Evolutionary conservation across 352 stramenopile genomes (phyloP), one percentile per base, ranked within the genome.

Genomic region (Phytophthora ohioensis): DNA sequence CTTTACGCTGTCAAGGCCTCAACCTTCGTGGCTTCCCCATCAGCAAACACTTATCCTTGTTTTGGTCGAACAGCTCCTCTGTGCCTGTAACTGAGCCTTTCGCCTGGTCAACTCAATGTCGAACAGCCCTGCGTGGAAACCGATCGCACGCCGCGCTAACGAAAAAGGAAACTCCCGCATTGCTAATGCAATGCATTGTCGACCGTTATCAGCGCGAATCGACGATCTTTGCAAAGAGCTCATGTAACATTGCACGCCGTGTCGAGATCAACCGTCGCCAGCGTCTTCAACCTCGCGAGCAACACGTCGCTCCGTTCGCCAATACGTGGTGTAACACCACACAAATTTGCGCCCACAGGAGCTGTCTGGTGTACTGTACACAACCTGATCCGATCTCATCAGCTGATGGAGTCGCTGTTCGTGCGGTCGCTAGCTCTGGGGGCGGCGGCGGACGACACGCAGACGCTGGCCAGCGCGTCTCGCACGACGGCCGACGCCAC

Each of bases 401-500:
- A 27, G 21, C 21, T 27, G 21, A 90, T 94, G 87, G 69, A 86
- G 49, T 86, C 84, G 59, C 76, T 94, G 34, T 94, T 94, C 69
- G 68, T 91, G 65, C 85, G 84, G 13, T 87, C 84, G 21, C 57
- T 92, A 61, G 80, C 79, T 71, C 69, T 91, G 15, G 71, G 78
- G 2, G 62, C 71, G 39, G 15, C 59, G 3, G 63, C 75, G 31
- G 52, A 72, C 1, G 79, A 81, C 43, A 69, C 74, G n/a, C 69
- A 82, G 43, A 90, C 76, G 60, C 59, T 94, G 46, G 67, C 74
- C 30, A 88, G 81, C 51, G 87, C 85, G 8, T 93, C 84, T 15
- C 76, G 84, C 51, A 87, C 84, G 2, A 87, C 87, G 6, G 46
- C 81, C 0, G 87, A 94, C 63, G 85, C 79, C 4, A 94, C 85